Conservation (phyloP, 2,329 filamentous ascomycete species). For the Cercospora sesami region DNA sequence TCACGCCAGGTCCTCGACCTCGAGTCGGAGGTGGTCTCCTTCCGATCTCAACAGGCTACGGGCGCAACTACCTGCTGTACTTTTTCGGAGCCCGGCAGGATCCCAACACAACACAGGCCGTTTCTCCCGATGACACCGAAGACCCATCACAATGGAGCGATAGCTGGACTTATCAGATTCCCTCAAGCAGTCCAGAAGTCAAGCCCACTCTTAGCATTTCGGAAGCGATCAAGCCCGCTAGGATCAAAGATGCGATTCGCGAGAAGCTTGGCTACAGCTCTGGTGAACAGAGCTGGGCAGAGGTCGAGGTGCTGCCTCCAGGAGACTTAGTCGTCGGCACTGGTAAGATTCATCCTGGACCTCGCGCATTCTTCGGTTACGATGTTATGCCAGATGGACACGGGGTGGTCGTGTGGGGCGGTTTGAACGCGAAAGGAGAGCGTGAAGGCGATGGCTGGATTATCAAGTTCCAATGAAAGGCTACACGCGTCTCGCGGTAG, state of each 20-base stretch:
- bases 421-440: slow-evolving; percentile 46
- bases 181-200: slow-evolving; percentile 37
- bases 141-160: slow-evolving; percentile 41
- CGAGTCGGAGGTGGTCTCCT: slow-evolving; percentile 43
- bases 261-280: slow-evolving; percentile 44
- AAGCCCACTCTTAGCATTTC: slow-evolving; percentile 32
- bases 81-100: slow-evolving; percentile 41
- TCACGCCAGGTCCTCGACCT: slow-evolving; percentile 46
- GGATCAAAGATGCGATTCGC: slow-evolving; percentile 48
- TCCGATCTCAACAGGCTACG: slow-evolving; percentile 47
- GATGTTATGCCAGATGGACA: slow-evolving; percentile 42
- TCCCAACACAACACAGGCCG: slow-evolving; percentile 19
- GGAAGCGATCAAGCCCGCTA: slow-evolving; percentile 44
- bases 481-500: background rate
- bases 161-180: slow-evolving; percentile 49
- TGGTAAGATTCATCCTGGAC: slow-evolving; percentile 49
- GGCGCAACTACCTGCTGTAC: slow-evolving; percentile 48
- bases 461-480: slow-evolving; percentile 32
- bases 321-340: slow-evolving; percentile 37
- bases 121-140: slow-evolving; percentile 25
- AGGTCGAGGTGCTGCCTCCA: slow-evolving; percentile 44
- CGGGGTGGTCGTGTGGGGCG: slow-evolving; percentile 47
- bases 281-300: slow-evolving; percentile 46
- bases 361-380: slow-evolving; percentile 45
- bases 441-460: slow-evolving; percentile 49